Base-by-base conservation (phyloP, 176 grass and related monocot species). In the Oryza coarctata region DNA sequence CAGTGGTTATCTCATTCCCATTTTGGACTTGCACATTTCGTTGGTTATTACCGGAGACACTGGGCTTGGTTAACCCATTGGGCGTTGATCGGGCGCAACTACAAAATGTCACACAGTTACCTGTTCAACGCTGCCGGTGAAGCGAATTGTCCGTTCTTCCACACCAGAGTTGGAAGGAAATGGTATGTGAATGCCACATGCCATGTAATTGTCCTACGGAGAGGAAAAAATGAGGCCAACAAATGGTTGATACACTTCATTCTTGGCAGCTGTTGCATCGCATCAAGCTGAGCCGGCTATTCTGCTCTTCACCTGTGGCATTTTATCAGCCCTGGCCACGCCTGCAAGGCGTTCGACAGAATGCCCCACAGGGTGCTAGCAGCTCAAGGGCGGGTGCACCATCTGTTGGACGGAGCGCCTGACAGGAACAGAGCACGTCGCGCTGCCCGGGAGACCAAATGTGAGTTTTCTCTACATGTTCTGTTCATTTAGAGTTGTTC, bases 281-380 rank as follows among this genome's bases (percentile, higher is more conserved):
- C 23, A 32, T 50, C 29, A 31, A 43, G 12, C 15, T 23, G 62
- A 80, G 58, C 28, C 5, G 6, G 22, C 3, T 45, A 7, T 26
- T 32, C 17, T 63, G 0, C 52, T 70, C 27, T 43, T 58, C 64
- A 44, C 12, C 17, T 57, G 20, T 55, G 50, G 50, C 52, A 11
- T 23, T 43, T 50, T 68, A 14, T 25, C 47, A 49, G 71, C 52
- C 28, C 12, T 40, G 11, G 34, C 9, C 7, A 60, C 10, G 15
- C 50, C 23, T 15, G 64, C 72, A 87, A 63, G 30, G 18, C 71
- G 72, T 52, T 82, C 73, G 73, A 52, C 50, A 29, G 79, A 83
- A 79, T 73, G 80, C 68, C 30, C 60, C 32, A 6, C 31, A 40
- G 31, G 72, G 17, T 8, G 23, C 25, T 38, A 67, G 74, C 18